phyloP scores from a whole-genome alignment of 495 filamentous ascomycete species.

The Neurospora sp. region DNA sequence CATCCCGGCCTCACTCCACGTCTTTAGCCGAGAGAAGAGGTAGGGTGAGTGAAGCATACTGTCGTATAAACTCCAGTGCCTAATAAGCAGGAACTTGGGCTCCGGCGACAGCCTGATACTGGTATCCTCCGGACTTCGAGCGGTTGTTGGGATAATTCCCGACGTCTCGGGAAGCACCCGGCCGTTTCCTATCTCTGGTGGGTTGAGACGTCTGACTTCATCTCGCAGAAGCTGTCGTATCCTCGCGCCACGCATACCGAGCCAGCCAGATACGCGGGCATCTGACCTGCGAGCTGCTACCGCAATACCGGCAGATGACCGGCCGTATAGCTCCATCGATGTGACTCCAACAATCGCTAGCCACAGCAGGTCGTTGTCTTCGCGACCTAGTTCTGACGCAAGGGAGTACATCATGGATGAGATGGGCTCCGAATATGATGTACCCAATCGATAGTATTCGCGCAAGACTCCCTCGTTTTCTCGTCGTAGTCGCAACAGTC shows the following conservation, averaged over 20 bases:
- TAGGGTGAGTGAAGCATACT: constrained; percentile 98
- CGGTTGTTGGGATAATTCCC: constrained; percentile 79
- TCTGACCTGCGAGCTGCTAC: constrained; percentile 50
- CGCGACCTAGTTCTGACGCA: constrained; percentile 85
- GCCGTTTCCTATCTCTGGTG: constrained; percentile 52
- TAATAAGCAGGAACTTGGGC: constrained; percentile 83
- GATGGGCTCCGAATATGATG: constrained; percentile 89
- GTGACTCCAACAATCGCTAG: constrained; percentile 85
- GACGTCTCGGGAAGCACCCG: constrained; percentile 44
- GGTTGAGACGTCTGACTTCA: constrained; percentile 90
- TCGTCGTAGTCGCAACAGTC: constrained; percentile 59
- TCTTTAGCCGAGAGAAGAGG: constrained; percentile 81
- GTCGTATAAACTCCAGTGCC: constrained; percentile 96
- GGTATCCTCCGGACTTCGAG: constrained; percentile 78
- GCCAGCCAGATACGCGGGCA: constrained; percentile 58
- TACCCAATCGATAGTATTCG: constrained; percentile 73
- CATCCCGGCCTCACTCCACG: constrained; percentile 82
- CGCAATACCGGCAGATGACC: constrained; percentile 67
- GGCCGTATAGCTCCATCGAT: constrained; percentile 83
- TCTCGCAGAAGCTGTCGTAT: constrained; percentile 80
- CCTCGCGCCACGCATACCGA: constrained; percentile 69
- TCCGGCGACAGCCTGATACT: constrained; percentile 90
- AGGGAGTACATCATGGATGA: constrained; percentile 89
- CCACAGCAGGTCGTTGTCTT: constrained; percentile 96
- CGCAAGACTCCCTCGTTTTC: constrained; percentile 65